Base-by-base conservation (phyloP, 2,329 filamentous ascomycete genomes). In the Cercospora sp. region DNA sequence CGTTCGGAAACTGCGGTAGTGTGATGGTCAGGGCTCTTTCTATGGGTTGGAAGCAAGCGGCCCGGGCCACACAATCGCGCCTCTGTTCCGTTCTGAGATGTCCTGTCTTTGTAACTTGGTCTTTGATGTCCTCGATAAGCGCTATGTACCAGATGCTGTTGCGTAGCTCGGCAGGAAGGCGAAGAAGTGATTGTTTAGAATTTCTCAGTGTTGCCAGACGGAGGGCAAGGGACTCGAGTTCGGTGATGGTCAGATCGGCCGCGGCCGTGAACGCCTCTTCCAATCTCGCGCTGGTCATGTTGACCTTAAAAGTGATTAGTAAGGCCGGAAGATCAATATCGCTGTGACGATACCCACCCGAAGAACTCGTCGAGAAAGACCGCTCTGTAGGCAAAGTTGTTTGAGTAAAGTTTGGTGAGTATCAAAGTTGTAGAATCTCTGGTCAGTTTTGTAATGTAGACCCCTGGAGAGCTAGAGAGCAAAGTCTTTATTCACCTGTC, bases 71-170 rank as follows among this genome's bases (percentile, higher is more conserved):
- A 36, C 33, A 36, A 6, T 36, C 33, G 5, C 5, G 33, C 33
- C 1, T 36, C 33, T 16, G 1, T 1, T 36, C 5, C 13, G 13
- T 6, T 7, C 33, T 36, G 4, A 36, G 33, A 40, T 40, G 33
- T 40, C 33, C 33, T 2, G 5, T 16, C n/a, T n/a, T n/a, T n/a
- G n/a, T n/a, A n/a, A 28, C 23, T 53, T 65, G 63, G 8, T 60
- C 51, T 60, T 31, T 6, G 10, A 65, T 18, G 26, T 65, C 63
- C 12, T 26, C 63, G 18, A 65, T 45, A 7, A 65, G 55, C 16
- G 55, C 63, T 6, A 36, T 55, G 23, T n/a, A 8, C 63, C 63
- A 65, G 36, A 65, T 65, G 1, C 28, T 16, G 23, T 65, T 65
- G 33, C 63, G 51, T 3, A 65, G 5, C 13, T 60, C 63, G 42